Conservation (phyloP, 306 rosid genomes). For the Ziziphus jujuba region DNA sequence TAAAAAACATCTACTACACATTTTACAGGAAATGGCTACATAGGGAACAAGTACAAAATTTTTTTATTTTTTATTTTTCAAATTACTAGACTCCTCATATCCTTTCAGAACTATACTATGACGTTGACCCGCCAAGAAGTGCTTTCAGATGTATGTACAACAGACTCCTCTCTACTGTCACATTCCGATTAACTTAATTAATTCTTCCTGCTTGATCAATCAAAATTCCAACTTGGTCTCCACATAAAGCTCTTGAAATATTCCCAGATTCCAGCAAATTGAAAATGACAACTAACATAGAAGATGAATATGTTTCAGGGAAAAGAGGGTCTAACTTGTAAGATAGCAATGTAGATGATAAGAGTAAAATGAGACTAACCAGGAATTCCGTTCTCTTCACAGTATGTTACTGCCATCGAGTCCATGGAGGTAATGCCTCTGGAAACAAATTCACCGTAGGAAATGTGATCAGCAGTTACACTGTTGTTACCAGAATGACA, state of each 20-base stretch:
- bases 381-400: conserved; percentile 66
- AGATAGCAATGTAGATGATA: background rate
- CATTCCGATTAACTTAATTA: conserved; percentile 27
- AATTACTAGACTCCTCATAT: background rate
- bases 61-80: background rate
- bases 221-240: conserved; percentile 67
- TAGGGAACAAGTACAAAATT: too few species aligned
- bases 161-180: too few species aligned
- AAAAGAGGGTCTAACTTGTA: background rate
- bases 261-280: conserved; percentile 67
- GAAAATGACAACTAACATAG: conserved; percentile 54
- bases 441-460: conserved; percentile 56
- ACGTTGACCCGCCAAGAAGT: too few species aligned
- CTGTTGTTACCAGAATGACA: conserved; percentile 52
- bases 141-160: background rate
- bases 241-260: conserved; percentile 68
- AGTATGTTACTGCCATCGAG: conserved; percentile 48
- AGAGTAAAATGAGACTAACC: conserved; percentile 42
- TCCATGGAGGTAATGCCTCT: conserved; percentile 56
- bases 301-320: conserved; percentile 15
- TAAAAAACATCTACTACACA: too few species aligned
- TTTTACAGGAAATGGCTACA: too few species aligned
- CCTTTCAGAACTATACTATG: background rate
- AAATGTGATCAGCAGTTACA: conserved; percentile 52
- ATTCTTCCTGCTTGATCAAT: conserved; percentile 61